Conservation (phyloP, 495 filamentous ascomycete genomes). For the Podospora conica region DNA sequence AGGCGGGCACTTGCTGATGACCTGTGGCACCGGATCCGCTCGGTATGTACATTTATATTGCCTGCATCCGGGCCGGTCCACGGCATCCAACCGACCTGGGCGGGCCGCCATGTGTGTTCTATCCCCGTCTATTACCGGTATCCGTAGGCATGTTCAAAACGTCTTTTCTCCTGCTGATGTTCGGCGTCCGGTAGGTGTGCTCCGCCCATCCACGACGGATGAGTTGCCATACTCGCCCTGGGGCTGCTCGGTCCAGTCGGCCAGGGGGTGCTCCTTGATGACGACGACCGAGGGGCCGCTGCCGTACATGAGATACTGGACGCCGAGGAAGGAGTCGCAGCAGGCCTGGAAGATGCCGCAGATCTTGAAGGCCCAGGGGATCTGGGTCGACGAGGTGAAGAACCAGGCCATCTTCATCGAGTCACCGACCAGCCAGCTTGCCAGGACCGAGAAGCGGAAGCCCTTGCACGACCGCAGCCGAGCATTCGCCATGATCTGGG, state of each 20-base stretch:
- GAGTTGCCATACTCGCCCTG: constrained; percentile 6
- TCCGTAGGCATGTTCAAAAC: constrained; percentile 11
- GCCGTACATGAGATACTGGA: constrained; percentile 83
- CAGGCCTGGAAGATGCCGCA: constrained; percentile 88
- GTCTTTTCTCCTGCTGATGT: constrained; percentile 36
- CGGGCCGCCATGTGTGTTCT: background rate
- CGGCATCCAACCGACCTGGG: background rate
- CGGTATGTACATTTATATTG: background rate
- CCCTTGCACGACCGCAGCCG: constrained; percentile 76
- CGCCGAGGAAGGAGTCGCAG: constrained; percentile 76
- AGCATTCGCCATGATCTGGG: constrained; percentile 80
- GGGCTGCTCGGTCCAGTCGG: constrained; percentile 10
- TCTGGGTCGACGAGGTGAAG: constrained; percentile 62
- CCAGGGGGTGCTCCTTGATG: constrained; percentile 18
- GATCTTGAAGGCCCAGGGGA: constrained; percentile 83
- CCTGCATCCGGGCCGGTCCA: background rate
- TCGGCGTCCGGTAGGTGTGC: constrained; percentile 29
- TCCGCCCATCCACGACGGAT: constrained; percentile 22
- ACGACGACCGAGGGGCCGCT: constrained; percentile 35
- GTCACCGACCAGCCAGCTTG: constrained; percentile 86
- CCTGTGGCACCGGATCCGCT: background rate
- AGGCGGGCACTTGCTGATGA: background rate
- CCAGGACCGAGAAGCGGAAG: constrained; percentile 79
- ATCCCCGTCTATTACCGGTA: background rate
- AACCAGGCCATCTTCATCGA: constrained; percentile 96